phyloP scores from a whole-genome alignment of 2,329 filamentous ascomycete genomes.

The Fusarium sp. region DNA sequence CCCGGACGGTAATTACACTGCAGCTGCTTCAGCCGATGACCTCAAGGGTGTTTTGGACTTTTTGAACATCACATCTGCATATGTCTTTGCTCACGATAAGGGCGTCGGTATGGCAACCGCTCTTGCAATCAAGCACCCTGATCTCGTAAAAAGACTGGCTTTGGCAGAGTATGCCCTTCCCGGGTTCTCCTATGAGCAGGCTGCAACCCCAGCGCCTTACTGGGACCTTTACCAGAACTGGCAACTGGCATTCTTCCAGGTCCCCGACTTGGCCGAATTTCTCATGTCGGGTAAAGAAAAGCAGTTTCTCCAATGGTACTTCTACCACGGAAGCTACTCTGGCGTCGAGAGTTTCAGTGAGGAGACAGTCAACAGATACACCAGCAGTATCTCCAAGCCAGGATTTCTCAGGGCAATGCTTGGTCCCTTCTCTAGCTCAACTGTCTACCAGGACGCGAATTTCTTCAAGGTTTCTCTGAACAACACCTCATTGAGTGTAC shows the following conservation, averaged over 20 bases:
- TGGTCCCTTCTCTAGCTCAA: constrained; percentile 52
- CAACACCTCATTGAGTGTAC: constrained; percentile 21
- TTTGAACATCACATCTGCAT: constrained; percentile 57
- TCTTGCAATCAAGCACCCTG: constrained; percentile 55
- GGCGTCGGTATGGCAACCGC: constrained; percentile 59
- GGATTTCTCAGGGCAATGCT: constrained; percentile 59
- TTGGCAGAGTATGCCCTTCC: constrained; percentile 59
- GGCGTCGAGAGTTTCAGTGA: constrained; percentile 55
- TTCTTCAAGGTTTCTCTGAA: constrained; percentile 55
- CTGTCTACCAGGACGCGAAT: constrained; percentile 51
- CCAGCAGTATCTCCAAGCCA: constrained; percentile 58
- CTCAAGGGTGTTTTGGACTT: constrained; percentile 58
- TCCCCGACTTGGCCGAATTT: constrained; percentile 62
- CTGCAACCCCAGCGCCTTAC: constrained; percentile 50
- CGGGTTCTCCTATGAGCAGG: constrained; percentile 57
- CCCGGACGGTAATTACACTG: constrained; percentile 57
- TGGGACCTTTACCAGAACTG: constrained; percentile 59
- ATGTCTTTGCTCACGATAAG: constrained; percentile 62
- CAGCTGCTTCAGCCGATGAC: constrained; percentile 55
- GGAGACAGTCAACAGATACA: constrained; percentile 57
- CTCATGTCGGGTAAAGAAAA: constrained; percentile 59
- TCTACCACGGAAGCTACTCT: constrained; percentile 60
- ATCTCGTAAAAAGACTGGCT: constrained; percentile 53
- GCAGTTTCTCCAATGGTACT: constrained; percentile 61
- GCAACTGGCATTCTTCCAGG: constrained; percentile 61